These are phyloP conservation scores for Euphorbia celastroides DNA, from an alignment of 441 rosid species.

Conservation along the genomic window DNA sequence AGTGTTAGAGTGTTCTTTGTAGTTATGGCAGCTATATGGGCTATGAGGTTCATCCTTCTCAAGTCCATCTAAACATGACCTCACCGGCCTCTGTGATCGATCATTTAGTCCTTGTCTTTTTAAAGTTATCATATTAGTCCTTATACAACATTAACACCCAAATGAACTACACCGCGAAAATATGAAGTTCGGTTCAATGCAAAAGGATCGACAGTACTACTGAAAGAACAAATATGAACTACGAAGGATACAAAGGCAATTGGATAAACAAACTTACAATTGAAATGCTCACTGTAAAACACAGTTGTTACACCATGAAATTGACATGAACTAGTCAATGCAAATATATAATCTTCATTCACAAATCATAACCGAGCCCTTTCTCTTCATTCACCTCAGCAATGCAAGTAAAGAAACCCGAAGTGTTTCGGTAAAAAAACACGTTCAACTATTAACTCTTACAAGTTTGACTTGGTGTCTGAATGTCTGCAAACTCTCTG, in stretches of 20 bases:
- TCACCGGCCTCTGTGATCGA: too few species aligned
- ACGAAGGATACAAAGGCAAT: too few species aligned
- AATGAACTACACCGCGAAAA: too few species aligned
- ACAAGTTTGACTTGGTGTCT: constrained; percentile 15
- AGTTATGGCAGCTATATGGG: constrained; percentile 43
- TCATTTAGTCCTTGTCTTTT: too few species aligned
- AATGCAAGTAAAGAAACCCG: constrained; percentile 2
- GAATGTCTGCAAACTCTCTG: constrained; percentile 4
- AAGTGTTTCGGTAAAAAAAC: constrained; percentile 6
- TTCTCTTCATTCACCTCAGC: constrained; percentile 11
- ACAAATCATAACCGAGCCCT: neutral
- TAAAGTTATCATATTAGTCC: too few species aligned
- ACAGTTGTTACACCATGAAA: neutral
- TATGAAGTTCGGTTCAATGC: too few species aligned
- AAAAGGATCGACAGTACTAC: too few species aligned
- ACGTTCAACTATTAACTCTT: constrained; percentile 5
- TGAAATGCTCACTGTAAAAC: neutral
- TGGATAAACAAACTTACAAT: too few species aligned
- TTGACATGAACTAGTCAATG: neutral
- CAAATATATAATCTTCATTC: neutral
- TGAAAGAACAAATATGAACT: too few species aligned
- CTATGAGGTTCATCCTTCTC: constrained; percentile 42
- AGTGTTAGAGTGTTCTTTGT: constrained; percentile 33
- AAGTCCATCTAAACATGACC: constrained; percentile 21
- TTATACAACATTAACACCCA: too few species aligned